These are phyloP conservation scores for Hemileccinum impolitum DNA, from an alignment of 768 basidiomycete species.

Conservation along the genomic window DNA sequence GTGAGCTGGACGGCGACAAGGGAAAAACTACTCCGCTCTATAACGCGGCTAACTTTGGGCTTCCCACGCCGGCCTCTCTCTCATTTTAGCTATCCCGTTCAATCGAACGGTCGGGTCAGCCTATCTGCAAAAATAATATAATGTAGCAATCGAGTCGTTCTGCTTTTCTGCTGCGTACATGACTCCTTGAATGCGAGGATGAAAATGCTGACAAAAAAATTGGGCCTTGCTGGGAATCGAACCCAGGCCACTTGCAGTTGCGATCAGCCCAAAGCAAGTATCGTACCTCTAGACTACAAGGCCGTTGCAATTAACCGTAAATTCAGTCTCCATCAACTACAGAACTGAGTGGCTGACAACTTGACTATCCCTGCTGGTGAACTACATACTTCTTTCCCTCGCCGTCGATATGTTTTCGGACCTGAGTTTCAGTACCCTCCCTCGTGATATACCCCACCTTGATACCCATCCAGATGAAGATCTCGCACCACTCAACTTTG, in stretches of 20 bases:
- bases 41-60: slow-evolving; percentile 27
- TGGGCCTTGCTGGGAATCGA: slow-evolving; percentile 40
- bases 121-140: too few relatives aligned
- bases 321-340: neutral
- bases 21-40: slow-evolving; percentile 18
- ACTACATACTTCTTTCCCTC: too few relatives aligned
- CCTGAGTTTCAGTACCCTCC: neutral
- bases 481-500: slow-evolving; percentile 16
- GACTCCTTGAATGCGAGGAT: too few relatives aligned
- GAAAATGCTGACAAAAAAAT: slow-evolving; percentile 1
- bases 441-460: slow-evolving; percentile 6
- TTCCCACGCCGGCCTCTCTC: slow-evolving; percentile 23
- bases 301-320: slow-evolving; percentile 4
- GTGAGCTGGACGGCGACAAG: slow-evolving; percentile 13
- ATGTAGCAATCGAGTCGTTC: neutral
- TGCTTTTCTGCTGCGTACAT: too few relatives aligned
- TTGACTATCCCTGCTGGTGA: too few relatives aligned
- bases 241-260: slow-evolving; percentile 39
- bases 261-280: slow-evolving; percentile 34
- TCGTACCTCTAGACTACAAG: slow-evolving; percentile 38
- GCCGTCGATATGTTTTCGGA: slow-evolving; percentile 26
- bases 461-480: neutral
- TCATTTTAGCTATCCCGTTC: neutral
- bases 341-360: slow-evolving; percentile 18
- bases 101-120: too few relatives aligned